Conservation (phyloP, 352 stramenopile species). For the Pythium scleroteichum region DNA sequence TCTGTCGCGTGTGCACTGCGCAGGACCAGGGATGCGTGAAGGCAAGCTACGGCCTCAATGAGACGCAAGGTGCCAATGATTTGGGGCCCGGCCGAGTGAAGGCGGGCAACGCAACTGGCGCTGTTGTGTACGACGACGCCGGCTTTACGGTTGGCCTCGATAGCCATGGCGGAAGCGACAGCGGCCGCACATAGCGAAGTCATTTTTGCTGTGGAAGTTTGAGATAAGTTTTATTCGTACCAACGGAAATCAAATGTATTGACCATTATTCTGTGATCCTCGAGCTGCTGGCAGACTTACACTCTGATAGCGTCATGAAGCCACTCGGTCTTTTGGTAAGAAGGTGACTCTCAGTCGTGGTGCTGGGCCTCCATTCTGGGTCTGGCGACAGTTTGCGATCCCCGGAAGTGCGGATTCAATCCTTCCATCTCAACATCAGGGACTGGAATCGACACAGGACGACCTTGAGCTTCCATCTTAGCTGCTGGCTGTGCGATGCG, state of each 20-base stretch:
- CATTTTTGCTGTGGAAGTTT: not conserved
- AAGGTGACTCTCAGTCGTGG: not conserved
- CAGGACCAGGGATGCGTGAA: constrained; percentile 29
- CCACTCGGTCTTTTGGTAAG: no score
- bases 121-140: constrained; percentile 1
- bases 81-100: constrained; percentile 3
- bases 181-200: not conserved
- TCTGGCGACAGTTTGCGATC: not conserved
- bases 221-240: not conserved
- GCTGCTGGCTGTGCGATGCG: no score
- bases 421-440: not conserved
- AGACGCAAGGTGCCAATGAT: not conserved
- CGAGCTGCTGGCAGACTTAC: no score
- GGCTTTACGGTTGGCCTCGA: not conserved
- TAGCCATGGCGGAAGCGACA: not conserved
- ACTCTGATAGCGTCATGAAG: no score
- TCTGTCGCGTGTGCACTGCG: constrained; percentile 44
- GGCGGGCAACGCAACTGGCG: not conserved
- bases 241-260: not conserved
- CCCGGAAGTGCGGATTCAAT: not conserved
- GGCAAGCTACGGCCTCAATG: constrained; percentile 10
- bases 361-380: constrained; percentile 10
- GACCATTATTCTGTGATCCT: not conserved
- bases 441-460: no score
- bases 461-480: no score